A percentile compares a stretch with the other conserved stretches of the same genome.
Conservation (phyloP, 805 yeast genomes). For the Pichia nakasei region DNA sequence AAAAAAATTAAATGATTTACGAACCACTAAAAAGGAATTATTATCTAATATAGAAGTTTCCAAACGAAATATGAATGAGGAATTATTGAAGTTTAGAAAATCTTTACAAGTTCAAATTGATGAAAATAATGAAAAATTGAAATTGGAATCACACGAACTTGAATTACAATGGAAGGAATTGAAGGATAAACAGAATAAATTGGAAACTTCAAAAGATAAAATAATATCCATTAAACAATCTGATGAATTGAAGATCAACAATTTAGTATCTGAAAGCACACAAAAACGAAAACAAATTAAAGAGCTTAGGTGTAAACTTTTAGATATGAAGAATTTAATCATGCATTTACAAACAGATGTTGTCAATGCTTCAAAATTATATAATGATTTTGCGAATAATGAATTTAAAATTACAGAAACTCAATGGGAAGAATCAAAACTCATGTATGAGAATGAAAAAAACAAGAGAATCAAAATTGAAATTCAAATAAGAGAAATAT, state of each 20-base stretch:
- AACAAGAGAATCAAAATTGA: slow-evolving; percentile 18
- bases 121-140: neutral
- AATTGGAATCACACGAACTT: slow-evolving; percentile 5
- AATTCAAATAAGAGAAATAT: slow-evolving; percentile 15
- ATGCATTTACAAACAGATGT: neutral
- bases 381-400: slow-evolving; percentile 4
- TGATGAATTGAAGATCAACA: neutral
- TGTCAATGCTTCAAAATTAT: neutral
- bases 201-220: neutral
- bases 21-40: slow-evolving; percentile 18
- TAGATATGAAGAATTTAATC: slow-evolving; percentile 3
- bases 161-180: neutral
- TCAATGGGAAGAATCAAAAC: slow-evolving; percentile 1
- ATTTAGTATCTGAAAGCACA: slow-evolving; percentile 1
- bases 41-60: slow-evolving; percentile 16
- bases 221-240: neutral
- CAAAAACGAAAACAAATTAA: slow-evolving; percentile 1
- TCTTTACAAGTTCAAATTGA: neutral
- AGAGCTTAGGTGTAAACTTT: slow-evolving; percentile 5
- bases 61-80: slow-evolving; percentile 6
- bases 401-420: slow-evolving; percentile 1
- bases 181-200: neutral
- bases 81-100: slow-evolving; percentile 5
- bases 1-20: slow-evolving; percentile 12
- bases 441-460: slow-evolving; percentile 10